A percentile compares a stretch with the other conserved stretches of the same genome.
phyloP scores from a whole-genome alignment of 129 eudicot species.

The Ambrosia trifida region DNA sequence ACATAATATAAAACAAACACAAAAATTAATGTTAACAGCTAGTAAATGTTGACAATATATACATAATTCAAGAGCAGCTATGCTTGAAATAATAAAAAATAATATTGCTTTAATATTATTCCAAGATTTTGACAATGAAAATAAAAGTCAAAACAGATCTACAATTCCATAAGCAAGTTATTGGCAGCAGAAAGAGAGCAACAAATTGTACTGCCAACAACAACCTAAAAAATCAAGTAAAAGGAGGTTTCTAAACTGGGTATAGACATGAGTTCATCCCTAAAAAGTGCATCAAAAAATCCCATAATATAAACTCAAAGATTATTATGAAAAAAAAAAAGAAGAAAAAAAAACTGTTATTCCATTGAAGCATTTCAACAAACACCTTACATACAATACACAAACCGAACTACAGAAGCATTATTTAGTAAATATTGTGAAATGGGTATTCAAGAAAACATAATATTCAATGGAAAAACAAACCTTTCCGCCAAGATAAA shows the following conservation, averaged over 20 bases:
- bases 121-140: conserved; percentile 13
- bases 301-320: not conserved
- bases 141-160: conserved; percentile 39
- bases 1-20: conserved; percentile 21
- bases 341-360: not conserved
- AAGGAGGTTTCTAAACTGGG: conserved; percentile 18
- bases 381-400: conserved; percentile 26
- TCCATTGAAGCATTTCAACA: conserved; percentile 24
- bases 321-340: too few species aligned
- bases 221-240: conserved; percentile 16
- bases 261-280: conserved; percentile 23
- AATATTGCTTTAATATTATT: conserved; percentile 4
- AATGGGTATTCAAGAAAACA: conserved; percentile 4
- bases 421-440: not conserved
- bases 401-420: not conserved
- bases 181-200: conserved; percentile 22
- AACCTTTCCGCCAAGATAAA: conserved; percentile 96
- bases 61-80: conserved; percentile 19
- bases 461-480: not conserved
- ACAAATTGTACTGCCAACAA: conserved; percentile 28
- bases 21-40: conserved; percentile 26
- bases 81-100: conserved; percentile 16
- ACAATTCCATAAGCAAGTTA: conserved; percentile 17
- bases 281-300: conserved; percentile 28
- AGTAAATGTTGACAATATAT: conserved; percentile 27